Evolutionary conservation across 768 basidiomycete species (phyloP).

Genomic region (Suillus americanus): DNA sequence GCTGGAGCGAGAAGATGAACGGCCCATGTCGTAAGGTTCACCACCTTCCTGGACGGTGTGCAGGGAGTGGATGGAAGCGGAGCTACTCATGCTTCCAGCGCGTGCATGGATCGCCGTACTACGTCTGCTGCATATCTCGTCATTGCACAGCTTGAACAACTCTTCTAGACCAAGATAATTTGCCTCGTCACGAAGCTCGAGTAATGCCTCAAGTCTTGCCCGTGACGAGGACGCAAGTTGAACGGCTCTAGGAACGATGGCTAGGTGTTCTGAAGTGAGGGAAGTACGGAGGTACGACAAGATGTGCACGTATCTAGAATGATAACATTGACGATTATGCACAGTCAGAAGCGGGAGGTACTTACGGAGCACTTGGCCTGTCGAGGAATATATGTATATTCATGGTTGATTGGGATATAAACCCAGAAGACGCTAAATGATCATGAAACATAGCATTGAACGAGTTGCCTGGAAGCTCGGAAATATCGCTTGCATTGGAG

Average conservation of each 20-base stretch:
- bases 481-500: constrained; percentile 46
- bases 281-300: constrained; percentile 69
- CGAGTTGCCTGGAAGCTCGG: constrained; percentile 22
- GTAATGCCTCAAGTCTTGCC: constrained; percentile 59
- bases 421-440: constrained; percentile 62
- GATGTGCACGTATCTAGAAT: constrained; percentile 64
- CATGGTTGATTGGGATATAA: constrained; percentile 44
- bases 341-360: constrained; percentile 14
- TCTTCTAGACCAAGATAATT: constrained; percentile 67
- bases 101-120: constrained; percentile 38
- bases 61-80: constrained; percentile 57
- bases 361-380: constrained; percentile 77
- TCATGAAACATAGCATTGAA: constrained; percentile 57
- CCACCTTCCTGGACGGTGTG: constrained; percentile 58
- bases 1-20: constrained; percentile 8
- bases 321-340: constrained; percentile 7
- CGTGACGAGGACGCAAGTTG: constrained; percentile 46
- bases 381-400: constrained; percentile 76
- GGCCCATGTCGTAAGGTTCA: constrained; percentile 29
- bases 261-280: constrained; percentile 44
- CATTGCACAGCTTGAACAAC: constrained; percentile 62
- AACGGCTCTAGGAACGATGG: constrained; percentile 59
- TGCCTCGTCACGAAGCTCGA: constrained; percentile 81
- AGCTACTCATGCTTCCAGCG: constrained; percentile 40
- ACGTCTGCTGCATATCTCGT: constrained; percentile 60